Evolutionary conservation across 169 alveolate species (phyloP).

Genomic region (Eimeria tenella): DNA sequence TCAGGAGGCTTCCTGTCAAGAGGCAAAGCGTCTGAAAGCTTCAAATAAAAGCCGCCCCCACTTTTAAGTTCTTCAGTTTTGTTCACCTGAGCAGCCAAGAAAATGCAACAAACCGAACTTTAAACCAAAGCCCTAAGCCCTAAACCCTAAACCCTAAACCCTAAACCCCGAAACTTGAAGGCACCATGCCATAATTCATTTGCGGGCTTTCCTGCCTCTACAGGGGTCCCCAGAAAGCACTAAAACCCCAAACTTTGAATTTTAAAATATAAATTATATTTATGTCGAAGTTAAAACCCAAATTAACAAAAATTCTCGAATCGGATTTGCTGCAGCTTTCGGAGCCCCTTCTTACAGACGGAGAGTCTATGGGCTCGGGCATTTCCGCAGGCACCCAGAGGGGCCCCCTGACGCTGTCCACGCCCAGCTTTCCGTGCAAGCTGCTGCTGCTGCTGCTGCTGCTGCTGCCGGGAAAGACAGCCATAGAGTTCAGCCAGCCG

Average conservation of each 20-base stretch:
- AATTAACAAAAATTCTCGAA: background rate
- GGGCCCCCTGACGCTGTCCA: background rate
- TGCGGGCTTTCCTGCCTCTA: too few relatives aligned
- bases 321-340: background rate
- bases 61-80: slow-evolving; percentile 77
- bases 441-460: background rate
- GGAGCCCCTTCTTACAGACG: background rate
- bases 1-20: slow-evolving; percentile 82
- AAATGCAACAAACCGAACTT: background rate
- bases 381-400: slow-evolving; percentile 23
- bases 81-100: slow-evolving; percentile 66
- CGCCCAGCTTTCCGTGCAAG: slow-evolving; percentile 71
- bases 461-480: slow-evolving; percentile 29
- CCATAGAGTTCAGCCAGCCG: slow-evolving; percentile 48
- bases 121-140: too few relatives aligned
- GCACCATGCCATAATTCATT: too few relatives aligned
- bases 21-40: slow-evolving; percentile 81
- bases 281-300: too few relatives aligned
- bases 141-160: too few relatives aligned
- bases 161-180: too few relatives aligned
- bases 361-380: slow-evolving; percentile 51
- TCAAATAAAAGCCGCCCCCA: slow-evolving; percentile 84
- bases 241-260: too few relatives aligned
- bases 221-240: too few relatives aligned
- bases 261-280: too few relatives aligned